Percentiles rank a stretch among this genome's conserved stretches.
phyloP scores from a whole-genome alignment of 1,284 basidiomycete genomes.

The Porodaedalea pini region DNA sequence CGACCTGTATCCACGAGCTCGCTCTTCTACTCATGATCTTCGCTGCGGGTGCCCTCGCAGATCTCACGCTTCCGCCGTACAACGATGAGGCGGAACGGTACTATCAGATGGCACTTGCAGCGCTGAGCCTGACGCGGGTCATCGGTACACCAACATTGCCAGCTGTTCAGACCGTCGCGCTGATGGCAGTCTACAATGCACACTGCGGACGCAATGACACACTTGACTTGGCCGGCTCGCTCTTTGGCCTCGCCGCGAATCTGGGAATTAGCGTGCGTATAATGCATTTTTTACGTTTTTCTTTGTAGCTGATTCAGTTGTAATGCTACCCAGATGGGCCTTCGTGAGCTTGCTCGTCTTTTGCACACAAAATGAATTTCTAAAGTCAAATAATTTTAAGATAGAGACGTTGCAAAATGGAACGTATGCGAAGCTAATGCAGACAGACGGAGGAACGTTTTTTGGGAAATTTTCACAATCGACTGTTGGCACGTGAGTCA shows the following conservation, averaged over 20 bases:
- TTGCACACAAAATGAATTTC: background rate
- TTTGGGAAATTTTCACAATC: constrained; percentile 41
- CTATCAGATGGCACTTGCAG: constrained; percentile 31
- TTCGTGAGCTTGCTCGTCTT: constrained; percentile 25
- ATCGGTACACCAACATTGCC: constrained; percentile 35
- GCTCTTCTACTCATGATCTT: constrained; percentile 26
- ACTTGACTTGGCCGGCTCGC: constrained; percentile 29
- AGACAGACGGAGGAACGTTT: constrained; percentile 39
- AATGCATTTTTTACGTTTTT: constrained; percentile 14
- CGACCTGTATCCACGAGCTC: constrained; percentile 21
- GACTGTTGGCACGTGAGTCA: constrained; percentile 35
- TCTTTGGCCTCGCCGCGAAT: constrained; percentile 28
- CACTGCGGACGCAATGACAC: constrained; percentile 27
- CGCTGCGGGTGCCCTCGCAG: constrained; percentile 24
- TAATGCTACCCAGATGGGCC: constrained; percentile 27
- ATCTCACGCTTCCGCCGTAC: constrained; percentile 21
- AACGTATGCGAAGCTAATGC: constrained; percentile 36
- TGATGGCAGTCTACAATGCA: constrained; percentile 27
- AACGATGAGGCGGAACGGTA: constrained; percentile 28
- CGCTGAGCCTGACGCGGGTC: constrained; percentile 35
- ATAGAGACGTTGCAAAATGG: constrained; percentile 44
- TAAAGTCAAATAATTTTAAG: constrained; percentile 25
- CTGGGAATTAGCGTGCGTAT: constrained; percentile 26
- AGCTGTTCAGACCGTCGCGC: constrained; percentile 32
- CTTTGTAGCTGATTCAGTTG: background rate